These are phyloP conservation scores for Trichophyton schoenleinii DNA, from an alignment of 2,329 filamentous ascomycete genomes.

Conservation along the genomic window DNA sequence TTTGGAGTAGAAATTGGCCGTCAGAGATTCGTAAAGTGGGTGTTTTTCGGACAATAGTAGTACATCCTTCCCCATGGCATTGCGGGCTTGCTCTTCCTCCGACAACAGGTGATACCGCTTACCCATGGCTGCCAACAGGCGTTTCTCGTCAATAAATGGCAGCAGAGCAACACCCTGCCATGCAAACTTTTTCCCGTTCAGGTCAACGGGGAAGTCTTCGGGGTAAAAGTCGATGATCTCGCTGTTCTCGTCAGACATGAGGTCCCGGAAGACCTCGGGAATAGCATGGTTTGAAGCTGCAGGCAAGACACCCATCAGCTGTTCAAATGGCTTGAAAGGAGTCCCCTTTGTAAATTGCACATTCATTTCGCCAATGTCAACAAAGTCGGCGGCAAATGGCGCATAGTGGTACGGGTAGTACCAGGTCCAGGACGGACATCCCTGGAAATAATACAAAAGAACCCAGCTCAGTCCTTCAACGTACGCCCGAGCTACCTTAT, in stretches of 20 bases:
- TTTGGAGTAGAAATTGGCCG: conserved; percentile 82
- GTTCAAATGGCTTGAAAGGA: conserved; percentile 86
- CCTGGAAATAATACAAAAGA: conserved; percentile 92
- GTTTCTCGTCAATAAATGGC: conserved; percentile 89
- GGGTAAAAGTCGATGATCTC: conserved; percentile 97
- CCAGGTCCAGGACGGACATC: conserved; percentile 97
- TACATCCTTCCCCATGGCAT: conserved; percentile 66
- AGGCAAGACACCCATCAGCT: conserved; percentile 94
- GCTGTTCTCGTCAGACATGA: conserved; percentile 81
- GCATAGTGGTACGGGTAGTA: conserved; percentile 98
- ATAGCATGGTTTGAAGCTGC: conserved; percentile 87
- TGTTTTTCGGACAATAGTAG: conserved; percentile 75
- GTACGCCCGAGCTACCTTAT: conserved; percentile 80
- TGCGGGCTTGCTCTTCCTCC: conserved; percentile 63
- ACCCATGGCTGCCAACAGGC: conserved; percentile 68
- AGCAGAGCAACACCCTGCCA: conserved; percentile 93
- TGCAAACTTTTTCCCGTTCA: conserved; percentile 96
- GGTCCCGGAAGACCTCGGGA: conserved; percentile 70
- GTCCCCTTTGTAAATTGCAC: conserved; percentile 72
- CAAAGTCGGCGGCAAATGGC: conserved; percentile 91
- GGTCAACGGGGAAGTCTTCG: conserved; percentile 78
- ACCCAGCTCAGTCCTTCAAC: conserved; percentile 94
- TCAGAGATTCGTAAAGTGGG: conserved; percentile 73
- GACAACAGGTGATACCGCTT: conserved; percentile 70
- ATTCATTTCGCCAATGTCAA: conserved; percentile 64